phyloP scores from a whole-genome alignment of 2,329 filamentous ascomycete species.

The Colletotrichum ledebouriae region DNA sequence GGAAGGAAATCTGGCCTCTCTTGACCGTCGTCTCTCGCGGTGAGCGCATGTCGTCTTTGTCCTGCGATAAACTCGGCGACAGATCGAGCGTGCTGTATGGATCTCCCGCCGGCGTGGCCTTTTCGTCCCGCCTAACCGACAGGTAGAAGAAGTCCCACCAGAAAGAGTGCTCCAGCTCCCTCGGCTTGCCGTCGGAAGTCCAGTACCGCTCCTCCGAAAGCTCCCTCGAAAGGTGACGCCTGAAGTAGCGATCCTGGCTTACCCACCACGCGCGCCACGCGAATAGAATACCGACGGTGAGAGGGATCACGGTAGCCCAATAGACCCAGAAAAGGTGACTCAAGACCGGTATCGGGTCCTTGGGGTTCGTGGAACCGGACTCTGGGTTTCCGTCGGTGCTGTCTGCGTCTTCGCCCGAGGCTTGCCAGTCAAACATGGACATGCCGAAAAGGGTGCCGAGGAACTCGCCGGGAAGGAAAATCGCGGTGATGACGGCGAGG shows the following conservation, averaged over 20 bases:
- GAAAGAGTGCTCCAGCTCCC: conserved; percentile 58
- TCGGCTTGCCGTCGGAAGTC: conserved; percentile 59
- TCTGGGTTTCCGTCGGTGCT: background rate
- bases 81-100: conserved; percentile 30
- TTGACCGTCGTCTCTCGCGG: conserved; percentile 33
- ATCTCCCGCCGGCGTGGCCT: conserved; percentile 16
- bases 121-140: conserved; percentile 53
- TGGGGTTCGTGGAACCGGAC: conserved; percentile 39
- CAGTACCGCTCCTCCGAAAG: conserved; percentile 63
- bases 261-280: conserved; percentile 63
- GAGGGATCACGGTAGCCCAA: conserved; percentile 59
- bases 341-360: conserved; percentile 50
- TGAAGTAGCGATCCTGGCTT: conserved; percentile 60
- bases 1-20: conserved; percentile 35
- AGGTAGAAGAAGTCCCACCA: conserved; percentile 59
- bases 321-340: conserved; percentile 61
- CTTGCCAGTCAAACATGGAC: conserved; percentile 63
- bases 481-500: conserved; percentile 61
- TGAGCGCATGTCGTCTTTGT: conserved; percentile 38
- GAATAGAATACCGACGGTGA: conserved; percentile 58
- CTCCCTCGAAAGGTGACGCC: conserved; percentile 59
- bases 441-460: conserved; percentile 61
- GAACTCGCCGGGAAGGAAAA: conserved; percentile 63
- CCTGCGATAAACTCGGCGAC: conserved; percentile 29
- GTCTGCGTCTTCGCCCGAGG: conserved; percentile 50